phyloP scores from a whole-genome alignment of 257 asterid species.

The Agastache rugosa region DNA sequence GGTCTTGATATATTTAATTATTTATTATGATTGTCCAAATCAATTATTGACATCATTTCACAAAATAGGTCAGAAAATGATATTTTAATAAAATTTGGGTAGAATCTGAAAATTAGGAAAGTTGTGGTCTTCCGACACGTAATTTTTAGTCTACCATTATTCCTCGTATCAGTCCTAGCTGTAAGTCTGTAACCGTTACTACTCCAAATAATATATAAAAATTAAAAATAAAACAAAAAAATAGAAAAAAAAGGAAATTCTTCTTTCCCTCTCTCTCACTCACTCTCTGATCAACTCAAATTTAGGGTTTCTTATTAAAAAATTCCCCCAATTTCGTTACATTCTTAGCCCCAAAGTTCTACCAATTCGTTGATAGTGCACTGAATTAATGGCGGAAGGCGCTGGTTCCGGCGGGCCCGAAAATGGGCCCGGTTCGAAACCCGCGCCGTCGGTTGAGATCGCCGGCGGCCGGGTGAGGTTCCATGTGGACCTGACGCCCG shows the following conservation, averaged over 20 bases:
- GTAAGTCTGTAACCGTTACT: constrained; percentile 30
- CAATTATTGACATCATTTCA: not conserved
- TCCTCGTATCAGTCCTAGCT: constrained; percentile 37
- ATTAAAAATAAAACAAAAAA: not conserved
- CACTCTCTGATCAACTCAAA: constrained; percentile 40
- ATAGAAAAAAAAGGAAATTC: constrained; percentile 7
- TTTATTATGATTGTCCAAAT: too few species aligned
- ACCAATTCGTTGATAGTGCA: constrained; percentile 20
- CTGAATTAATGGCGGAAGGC: constrained; percentile 45
- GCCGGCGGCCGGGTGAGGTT: constrained; percentile 73
- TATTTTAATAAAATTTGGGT: not conserved
- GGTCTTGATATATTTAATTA: too few species aligned
- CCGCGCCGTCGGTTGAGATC: constrained; percentile 53
- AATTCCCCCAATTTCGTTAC: constrained; percentile 21
- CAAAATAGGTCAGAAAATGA: not conserved
- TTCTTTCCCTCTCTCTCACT: constrained; percentile 27
- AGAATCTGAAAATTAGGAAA: constrained; percentile 20
- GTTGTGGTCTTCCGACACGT: constrained; percentile 14
- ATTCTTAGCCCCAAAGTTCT: constrained; percentile 16
- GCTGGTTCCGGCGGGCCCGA: constrained; percentile 43
- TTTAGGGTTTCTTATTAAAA: constrained; percentile 42
- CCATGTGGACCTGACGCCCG: constrained; percentile 71
- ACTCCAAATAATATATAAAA: not conserved
- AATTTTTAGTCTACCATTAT: constrained; percentile 5
- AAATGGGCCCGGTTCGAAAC: constrained; percentile 42